phyloP scores from a whole-genome alignment of 2,329 filamentous ascomycete genomes.

The Periconia sp. region DNA sequence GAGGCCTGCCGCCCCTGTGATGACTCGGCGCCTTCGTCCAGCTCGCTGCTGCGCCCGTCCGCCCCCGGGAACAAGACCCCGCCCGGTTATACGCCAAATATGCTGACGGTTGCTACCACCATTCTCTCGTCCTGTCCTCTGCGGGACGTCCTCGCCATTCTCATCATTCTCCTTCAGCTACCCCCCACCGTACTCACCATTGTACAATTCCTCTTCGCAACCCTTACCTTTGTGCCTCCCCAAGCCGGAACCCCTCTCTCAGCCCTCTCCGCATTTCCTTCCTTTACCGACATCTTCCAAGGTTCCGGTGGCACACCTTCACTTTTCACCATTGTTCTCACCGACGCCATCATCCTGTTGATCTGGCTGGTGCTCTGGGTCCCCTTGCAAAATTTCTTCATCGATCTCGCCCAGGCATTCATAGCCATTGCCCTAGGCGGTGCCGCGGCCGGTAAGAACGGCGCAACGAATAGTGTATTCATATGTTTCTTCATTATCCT shows the following conservation, averaged over 20 bases:
- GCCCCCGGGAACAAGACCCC: constrained; percentile 67
- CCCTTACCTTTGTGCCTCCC: constrained; percentile 87
- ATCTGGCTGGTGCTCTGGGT: constrained; percentile 88
- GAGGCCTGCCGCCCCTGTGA: constrained; percentile 39
- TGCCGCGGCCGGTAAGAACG: constrained; percentile 69
- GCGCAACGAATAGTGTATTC: constrained; percentile 70
- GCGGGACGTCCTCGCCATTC: constrained; percentile 92
- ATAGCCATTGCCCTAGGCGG: constrained; percentile 90
- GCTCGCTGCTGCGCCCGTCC: constrained; percentile 57
- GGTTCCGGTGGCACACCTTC: constrained; percentile 84
- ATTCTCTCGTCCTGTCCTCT: constrained; percentile 88
- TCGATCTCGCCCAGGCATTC: constrained; percentile 90
- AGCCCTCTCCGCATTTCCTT: constrained; percentile 71
- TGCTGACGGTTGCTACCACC: constrained; percentile 77
- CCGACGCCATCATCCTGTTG: constrained; percentile 80
- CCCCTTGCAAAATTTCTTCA: constrained; percentile 81
- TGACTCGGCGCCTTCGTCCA: constrained; percentile 47
- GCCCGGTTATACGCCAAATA: constrained; percentile 64
- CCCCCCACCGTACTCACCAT: constrained; percentile 84
- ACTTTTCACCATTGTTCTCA: constrained; percentile 77
- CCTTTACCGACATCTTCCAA: constrained; percentile 89
- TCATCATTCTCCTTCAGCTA: constrained; percentile 92
- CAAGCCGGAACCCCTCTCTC: constrained; percentile 73
- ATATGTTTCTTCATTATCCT: constrained; percentile 70
- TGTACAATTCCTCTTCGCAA: constrained; percentile 90